Evolutionary conservation across 2,329 filamentous ascomycete species (phyloP).

Genomic region (Rhynchosporium agropyri): DNA sequence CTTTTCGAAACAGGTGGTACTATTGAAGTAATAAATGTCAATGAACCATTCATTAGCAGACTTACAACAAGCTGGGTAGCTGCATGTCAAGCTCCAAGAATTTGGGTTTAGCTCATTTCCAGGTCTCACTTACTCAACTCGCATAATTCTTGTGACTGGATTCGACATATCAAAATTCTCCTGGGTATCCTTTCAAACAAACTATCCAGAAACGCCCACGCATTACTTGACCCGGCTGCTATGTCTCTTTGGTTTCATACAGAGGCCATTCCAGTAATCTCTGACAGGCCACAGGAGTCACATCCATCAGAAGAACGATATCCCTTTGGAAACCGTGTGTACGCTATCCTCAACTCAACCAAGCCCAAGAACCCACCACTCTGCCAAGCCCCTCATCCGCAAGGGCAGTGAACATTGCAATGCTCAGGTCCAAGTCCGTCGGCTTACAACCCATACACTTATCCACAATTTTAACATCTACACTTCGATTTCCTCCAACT

Average conservation of each 20-base stretch:
- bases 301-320: not conserved
- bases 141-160: not conserved
- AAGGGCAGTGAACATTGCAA: conserved; percentile 47
- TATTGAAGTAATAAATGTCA: not conserved
- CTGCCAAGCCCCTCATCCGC: conserved; percentile 50
- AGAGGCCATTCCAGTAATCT: not conserved
- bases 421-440: conserved; percentile 49
- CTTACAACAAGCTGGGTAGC: not conserved
- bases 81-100: not conserved
- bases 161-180: not conserved
- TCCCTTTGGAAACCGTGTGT: conserved; percentile 13
- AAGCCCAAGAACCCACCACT: conserved; percentile 45
- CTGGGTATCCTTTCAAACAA: not conserved
- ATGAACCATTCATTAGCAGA: not conserved
- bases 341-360: conserved; percentile 36
- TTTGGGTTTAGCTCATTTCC: not conserved
- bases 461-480: conserved; percentile 67
- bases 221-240: not conserved
- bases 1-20: not conserved
- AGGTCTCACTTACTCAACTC: not conserved
- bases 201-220: not conserved
- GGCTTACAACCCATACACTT: conserved; percentile 53
- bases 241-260: not conserved
- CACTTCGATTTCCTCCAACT: conserved; percentile 54
- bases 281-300: not conserved